These are phyloP conservation scores for Albugo candida DNA, from an alignment of 352 stramenopile genomes.

Conservation along the genomic window DNA sequence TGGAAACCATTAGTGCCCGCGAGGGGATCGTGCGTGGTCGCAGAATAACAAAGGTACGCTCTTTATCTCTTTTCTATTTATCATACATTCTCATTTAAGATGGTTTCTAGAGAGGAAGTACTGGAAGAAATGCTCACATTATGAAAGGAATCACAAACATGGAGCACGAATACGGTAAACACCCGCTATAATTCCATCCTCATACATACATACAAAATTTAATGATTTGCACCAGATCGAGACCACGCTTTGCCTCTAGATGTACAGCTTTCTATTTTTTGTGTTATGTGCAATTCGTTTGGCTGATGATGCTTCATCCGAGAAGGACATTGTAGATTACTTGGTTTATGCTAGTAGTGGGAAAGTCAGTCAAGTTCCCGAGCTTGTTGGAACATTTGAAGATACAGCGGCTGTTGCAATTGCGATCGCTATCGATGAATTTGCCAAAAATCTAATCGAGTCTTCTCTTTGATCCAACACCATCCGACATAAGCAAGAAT, in stretches of 20 bases:
- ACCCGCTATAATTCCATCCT: too few species aligned
- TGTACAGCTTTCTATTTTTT: constrained; percentile 13
- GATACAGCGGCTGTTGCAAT: constrained; percentile 40
- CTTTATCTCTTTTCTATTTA: too few species aligned
- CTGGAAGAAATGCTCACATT: too few species aligned
- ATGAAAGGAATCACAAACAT: too few species aligned
- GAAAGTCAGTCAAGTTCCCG: constrained; percentile 29
- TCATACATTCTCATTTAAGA: too few species aligned
- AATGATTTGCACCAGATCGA: constrained; percentile 14
- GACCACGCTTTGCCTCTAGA: constrained; percentile 23
- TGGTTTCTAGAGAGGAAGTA: too few species aligned
- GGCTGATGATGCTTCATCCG: not conserved
- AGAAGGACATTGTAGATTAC: constrained; percentile 49
- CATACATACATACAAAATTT: not conserved
- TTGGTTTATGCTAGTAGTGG: constrained; percentile 41
- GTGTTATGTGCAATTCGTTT: not conserved
- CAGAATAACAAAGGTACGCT: constrained; percentile 9
- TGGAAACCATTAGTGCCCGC: constrained; percentile 27
- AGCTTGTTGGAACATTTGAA: constrained; percentile 66
- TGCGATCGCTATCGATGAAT: too few species aligned
- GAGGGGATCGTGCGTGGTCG: constrained; percentile 8
- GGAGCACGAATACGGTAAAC: too few species aligned
- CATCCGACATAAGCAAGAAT: too few species aligned
- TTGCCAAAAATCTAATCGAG: too few species aligned
- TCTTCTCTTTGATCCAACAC: too few species aligned